Evolutionary conservation across 495 filamentous ascomycete species (phyloP).

Genomic region (Aspergillus steynii): DNA sequence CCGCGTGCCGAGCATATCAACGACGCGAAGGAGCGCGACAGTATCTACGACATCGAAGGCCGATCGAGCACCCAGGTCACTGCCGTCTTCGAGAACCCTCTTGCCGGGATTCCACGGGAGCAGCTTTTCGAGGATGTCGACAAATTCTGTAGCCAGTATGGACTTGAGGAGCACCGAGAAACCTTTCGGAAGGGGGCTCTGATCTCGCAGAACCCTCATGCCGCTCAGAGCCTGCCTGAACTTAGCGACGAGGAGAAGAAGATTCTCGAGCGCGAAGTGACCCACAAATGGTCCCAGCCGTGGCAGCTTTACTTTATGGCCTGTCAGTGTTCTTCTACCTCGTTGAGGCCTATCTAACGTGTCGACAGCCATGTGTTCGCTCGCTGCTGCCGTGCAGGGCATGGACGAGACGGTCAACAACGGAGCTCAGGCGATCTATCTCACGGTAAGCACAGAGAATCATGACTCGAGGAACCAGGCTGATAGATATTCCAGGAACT

Average conservation of each 20-base stretch:
- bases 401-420: conserved; percentile 82
- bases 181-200: conserved; percentile 55
- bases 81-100: conserved; percentile 49
- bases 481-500: conserved; percentile 26
- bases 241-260: conserved; percentile 48
- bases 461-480: no score
- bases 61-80: conserved; percentile 24
- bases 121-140: conserved; percentile 50
- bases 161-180: conserved; percentile 43
- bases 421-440: conserved; percentile 71
- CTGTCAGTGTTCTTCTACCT: conserved; percentile 30
- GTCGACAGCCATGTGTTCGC: conserved; percentile 37
- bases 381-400: conserved; percentile 58
- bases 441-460: conserved; percentile 25
- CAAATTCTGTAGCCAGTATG: conserved; percentile 46
- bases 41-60: conserved; percentile 26
- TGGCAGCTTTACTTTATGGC: conserved; percentile 57
- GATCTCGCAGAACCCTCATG: conserved; percentile 48
- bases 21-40: conserved; percentile 2
- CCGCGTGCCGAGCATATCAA: conserved; percentile 15
- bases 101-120: conserved; percentile 49
- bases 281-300: conserved; percentile 59
- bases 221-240: conserved; percentile 39
- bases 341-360: not conserved
- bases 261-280: conserved; percentile 45